These are phyloP conservation scores for Cryomyces minteri DNA, from an alignment of 495 filamentous ascomycete genomes.

Conservation along the genomic window DNA sequence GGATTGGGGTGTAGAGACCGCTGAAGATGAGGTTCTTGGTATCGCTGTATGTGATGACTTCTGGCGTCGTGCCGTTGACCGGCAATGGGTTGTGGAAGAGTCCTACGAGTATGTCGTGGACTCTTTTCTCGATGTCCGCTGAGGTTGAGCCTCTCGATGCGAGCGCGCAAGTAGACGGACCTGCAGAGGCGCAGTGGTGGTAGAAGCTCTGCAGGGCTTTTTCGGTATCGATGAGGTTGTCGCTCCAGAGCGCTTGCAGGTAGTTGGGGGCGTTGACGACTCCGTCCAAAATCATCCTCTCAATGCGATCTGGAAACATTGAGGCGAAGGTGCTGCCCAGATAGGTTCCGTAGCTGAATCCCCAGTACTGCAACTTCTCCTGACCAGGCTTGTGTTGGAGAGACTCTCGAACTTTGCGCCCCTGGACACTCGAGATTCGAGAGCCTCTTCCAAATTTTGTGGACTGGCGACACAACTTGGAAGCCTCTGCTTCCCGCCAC, in stretches of 20 bases:
- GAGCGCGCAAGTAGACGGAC: conserved; percentile 28
- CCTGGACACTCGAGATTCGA: too few species aligned
- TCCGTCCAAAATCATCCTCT: conserved; percentile 31
- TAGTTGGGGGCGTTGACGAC: conserved; percentile 28
- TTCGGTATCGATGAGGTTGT: conserved; percentile 18
- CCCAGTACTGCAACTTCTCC: conserved; percentile 6
- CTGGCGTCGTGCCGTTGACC: conserved; percentile 16
- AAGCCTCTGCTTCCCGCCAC: background rate
- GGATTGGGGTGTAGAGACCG: conserved; percentile 40
- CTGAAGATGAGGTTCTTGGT: conserved; percentile 20
- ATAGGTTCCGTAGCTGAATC: conserved; percentile 13
- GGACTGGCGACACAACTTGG: background rate
- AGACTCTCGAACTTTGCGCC: too few species aligned
- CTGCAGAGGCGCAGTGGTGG: conserved; percentile 30
- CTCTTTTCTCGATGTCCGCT: conserved; percentile 20
- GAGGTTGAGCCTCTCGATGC: conserved; percentile 21
- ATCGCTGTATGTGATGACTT: conserved; percentile 18
- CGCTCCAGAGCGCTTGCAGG: conserved; percentile 12
- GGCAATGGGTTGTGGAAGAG: conserved; percentile 31
- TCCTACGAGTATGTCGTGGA: conserved; percentile 21
- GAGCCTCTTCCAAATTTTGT: too few species aligned
- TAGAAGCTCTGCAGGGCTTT: conserved; percentile 35
- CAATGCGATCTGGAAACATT: conserved; percentile 32
- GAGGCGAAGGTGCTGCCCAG: conserved; percentile 11
- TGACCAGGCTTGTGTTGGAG: too few species aligned